Percentiles rank a stretch among this genome's conserved stretches.
These are phyloP conservation scores for Ambrosia artemisiifolia DNA, from an alignment of 129 eudicot genomes.

Conservation along the genomic window DNA sequence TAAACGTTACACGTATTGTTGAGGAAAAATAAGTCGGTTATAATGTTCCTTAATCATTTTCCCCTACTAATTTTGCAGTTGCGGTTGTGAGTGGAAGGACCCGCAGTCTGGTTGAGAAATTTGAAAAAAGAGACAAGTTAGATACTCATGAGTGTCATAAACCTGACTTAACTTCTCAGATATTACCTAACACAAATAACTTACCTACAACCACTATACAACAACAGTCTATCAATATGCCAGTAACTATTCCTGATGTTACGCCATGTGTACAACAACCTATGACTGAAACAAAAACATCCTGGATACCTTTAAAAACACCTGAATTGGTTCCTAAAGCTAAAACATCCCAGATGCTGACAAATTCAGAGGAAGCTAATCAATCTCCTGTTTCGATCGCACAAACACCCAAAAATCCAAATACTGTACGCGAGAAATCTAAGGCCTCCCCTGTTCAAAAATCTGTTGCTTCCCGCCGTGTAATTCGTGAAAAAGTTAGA, in stretches of 20 bases:
- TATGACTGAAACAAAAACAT: constrained; percentile 22
- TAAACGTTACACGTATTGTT: neutral
- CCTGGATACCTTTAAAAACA: constrained; percentile 27
- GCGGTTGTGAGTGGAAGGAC: constrained; percentile 86
- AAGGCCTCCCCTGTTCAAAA: constrained; percentile 14
- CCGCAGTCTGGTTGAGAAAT: constrained; percentile 86
- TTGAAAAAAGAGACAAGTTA: constrained; percentile 57
- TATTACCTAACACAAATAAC: constrained; percentile 27
- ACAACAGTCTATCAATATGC: constrained; percentile 23
- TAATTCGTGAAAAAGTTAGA: constrained; percentile 21
- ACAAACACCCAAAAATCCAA: constrained; percentile 20
- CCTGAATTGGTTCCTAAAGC: neutral
- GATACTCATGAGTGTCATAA: constrained; percentile 35
- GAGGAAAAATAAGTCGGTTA: constrained; percentile 1
- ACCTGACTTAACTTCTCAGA: constrained; percentile 29
- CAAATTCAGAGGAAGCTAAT: too few relatives aligned
- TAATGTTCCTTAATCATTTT: neutral
- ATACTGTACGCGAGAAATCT: constrained; percentile 21
- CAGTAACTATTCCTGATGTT: constrained; percentile 6
- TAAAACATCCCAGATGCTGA: too few relatives aligned
- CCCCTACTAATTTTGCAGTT: constrained; percentile 38
- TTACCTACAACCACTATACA: constrained; percentile 19
- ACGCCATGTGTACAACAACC: constrained; percentile 16
- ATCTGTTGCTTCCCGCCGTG: constrained; percentile 22
- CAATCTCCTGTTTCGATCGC: too few relatives aligned